Base-by-base conservation (phyloP, 257 asterid genomes). In the Fraxinus americana region DNA sequence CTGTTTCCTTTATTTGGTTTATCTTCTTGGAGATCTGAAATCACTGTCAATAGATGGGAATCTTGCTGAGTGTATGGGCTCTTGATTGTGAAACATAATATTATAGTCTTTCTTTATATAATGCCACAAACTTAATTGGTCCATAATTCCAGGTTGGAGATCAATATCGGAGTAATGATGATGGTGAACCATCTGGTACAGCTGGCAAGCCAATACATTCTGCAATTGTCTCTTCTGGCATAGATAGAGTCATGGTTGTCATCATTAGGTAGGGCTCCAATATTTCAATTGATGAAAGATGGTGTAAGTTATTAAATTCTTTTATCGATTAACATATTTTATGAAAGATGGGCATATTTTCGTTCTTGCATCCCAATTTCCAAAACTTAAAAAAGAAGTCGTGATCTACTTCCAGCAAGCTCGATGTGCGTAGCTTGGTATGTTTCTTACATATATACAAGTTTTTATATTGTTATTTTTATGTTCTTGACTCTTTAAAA, bases 201-300 rank as follows among this genome's bases (percentile, higher is more conserved):
- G 99, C 98, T 81, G 99, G 99, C 66, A 95, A 93, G 87, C 98
- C 99, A 2, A 95, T 95, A 77, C 89, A 71, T 43, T 93, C 98
- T 67, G 97, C 97, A 45, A 91, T 95, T 71, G 92, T 70, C 25
- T 89, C 98, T 57, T 91, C 99, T 1, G 97, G 97, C 69, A 73
- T 93, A 75, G 99, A 95, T 84, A 87, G 96, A 89, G 90, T 93
- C 73, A 91, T 93, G 97, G 97, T 95, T 23, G 94, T 95, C 67
- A 97, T 95, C 13, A 90, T 91, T 81, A 91, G 98, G 99, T 90
- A 80, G 4, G 36, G 13, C 27, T 27, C 68, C 17, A 61, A 4
- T 61, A 61, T 11, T 63, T 11, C 36, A 63, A 9, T 23, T 10
- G 17, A 63, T 5, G 17, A 12, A 63, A 63, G 11, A 3, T 25